These are phyloP conservation scores for Diaporthe citriasiana DNA, from an alignment of 2,329 filamentous ascomycete species.

Conservation along the genomic window DNA sequence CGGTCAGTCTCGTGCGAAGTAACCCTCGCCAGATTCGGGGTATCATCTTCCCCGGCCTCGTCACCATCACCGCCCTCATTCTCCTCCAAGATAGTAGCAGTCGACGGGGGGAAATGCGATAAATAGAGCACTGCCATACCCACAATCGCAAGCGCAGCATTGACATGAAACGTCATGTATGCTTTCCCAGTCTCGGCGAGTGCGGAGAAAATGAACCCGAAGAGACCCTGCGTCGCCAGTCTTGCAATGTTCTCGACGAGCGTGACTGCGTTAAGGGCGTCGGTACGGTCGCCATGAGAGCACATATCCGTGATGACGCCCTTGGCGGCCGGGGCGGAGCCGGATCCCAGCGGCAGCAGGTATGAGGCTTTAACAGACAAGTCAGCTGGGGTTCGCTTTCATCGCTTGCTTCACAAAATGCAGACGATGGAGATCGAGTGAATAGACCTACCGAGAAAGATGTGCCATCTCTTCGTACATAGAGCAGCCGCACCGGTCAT, in stretches of 20 bases:
- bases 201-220: slow-evolving; percentile 76
- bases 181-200: slow-evolving; percentile 72
- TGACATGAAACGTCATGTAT: slow-evolving; percentile 76
- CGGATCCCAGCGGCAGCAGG: slow-evolving; percentile 77
- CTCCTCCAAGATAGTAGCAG: slow-evolving; percentile 53
- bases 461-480: slow-evolving; percentile 75
- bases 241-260: slow-evolving; percentile 78
- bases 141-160: slow-evolving; percentile 70
- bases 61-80: neutral
- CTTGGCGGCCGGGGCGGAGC: slow-evolving; percentile 78
- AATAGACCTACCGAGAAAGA: slow-evolving; percentile 68
- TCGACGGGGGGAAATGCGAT: slow-evolving; percentile 58
- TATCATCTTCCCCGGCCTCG: neutral
- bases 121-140: slow-evolving; percentile 57
- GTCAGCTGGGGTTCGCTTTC: neutral
- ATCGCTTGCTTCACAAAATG: fast-evolving
- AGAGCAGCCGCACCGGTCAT: slow-evolving; percentile 75
- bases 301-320: slow-evolving; percentile 82
- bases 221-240: slow-evolving; percentile 74
- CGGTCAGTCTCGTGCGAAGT: slow-evolving; percentile 42
- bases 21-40: slow-evolving; percentile 27
- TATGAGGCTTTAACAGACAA: slow-evolving; percentile 63
- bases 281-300: slow-evolving; percentile 70
- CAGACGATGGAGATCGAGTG: too few species aligned
- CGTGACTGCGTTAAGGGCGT: slow-evolving; percentile 78